Conservation (phyloP, 2,329 filamentous ascomycete species). For the Sporothrix euskadiensis region DNA sequence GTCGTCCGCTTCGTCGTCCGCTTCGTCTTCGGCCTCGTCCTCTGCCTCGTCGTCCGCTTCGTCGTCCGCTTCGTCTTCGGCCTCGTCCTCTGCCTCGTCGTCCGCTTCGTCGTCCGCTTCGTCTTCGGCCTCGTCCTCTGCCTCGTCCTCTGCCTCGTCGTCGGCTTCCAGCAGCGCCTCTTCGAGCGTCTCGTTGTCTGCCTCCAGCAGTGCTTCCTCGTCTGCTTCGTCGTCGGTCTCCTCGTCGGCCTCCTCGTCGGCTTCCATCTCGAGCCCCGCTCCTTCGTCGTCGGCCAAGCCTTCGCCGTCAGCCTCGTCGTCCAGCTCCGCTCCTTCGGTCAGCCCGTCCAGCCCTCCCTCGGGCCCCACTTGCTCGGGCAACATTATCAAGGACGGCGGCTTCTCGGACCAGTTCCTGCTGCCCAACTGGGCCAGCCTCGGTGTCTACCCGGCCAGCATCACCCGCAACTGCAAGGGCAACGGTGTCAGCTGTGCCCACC, state of each 20-base stretch:
- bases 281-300: neutral
- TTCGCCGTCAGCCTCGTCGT: neutral
- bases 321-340: neutral
- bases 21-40: neutral
- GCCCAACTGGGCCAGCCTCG: constrained; percentile 9
- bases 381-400: constrained; percentile 8
- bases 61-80: neutral
- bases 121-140: neutral
- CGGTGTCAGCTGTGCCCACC: neutral
- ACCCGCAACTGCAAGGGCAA: neutral
- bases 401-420: neutral
- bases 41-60: neutral
- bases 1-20: no score
- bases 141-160: neutral
- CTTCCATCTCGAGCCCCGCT: neutral
- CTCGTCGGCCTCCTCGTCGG: neutral
- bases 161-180: neutral
- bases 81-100: neutral
- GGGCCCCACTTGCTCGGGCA: neutral
- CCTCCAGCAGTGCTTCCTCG: neutral
- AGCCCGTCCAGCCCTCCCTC: constrained; percentile 2
- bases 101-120: neutral
- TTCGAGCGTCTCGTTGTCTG: neutral
- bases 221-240: neutral
- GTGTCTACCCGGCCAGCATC: neutral